Conservation (phyloP, 495 filamentous ascomycete genomes). For the Pseudoneurospora amorphoporcata region DNA sequence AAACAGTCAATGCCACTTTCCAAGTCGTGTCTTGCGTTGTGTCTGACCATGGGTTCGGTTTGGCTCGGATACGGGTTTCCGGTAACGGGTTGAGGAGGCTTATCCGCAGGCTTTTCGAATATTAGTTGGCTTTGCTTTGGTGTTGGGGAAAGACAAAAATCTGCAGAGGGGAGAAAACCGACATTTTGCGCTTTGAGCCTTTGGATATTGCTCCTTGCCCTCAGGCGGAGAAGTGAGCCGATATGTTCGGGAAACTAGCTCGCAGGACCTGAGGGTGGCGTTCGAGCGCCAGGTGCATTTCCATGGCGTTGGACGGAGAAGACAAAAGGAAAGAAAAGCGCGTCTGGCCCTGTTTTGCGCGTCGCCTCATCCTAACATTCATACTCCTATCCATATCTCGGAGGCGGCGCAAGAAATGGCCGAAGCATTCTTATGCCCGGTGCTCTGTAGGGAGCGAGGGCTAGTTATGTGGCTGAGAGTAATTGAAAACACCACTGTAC, state of each 20-base stretch:
- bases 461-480: background rate
- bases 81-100: background rate
- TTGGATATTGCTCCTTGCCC: background rate
- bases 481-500: background rate
- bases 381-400: background rate
- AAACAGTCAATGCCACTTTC: conserved; percentile 6
- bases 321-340: background rate
- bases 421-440: background rate
- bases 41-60: background rate
- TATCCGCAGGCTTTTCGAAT: background rate
- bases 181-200: background rate
- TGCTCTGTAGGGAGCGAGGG: background rate
- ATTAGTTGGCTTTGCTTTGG: background rate
- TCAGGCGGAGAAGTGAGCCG: background rate
- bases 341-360: background rate
- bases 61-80: background rate
- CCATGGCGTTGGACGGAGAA: background rate
- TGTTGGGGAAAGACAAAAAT: background rate
- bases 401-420: background rate
- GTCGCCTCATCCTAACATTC: background rate
- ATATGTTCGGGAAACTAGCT: background rate
- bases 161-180: conserved; percentile 2
- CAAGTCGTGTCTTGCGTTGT: conserved; percentile 1
- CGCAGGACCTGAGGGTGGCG: conserved; percentile 1
- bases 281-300: conserved; percentile 5